phyloP scores from a whole-genome alignment of 2,329 filamentous ascomycete genomes.

The Alternaria sp. region DNA sequence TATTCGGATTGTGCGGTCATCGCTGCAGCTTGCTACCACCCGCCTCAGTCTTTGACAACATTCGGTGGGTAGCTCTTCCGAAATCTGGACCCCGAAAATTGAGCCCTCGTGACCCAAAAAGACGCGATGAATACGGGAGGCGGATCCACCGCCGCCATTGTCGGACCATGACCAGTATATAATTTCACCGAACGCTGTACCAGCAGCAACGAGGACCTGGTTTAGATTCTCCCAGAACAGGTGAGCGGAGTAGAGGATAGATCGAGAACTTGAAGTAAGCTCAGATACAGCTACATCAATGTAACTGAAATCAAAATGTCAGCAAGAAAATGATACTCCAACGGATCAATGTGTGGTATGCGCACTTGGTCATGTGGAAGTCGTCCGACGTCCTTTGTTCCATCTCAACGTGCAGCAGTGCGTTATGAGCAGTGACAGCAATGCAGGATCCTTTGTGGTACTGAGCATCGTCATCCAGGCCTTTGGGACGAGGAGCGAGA shows the following conservation, averaged over 20 bases:
- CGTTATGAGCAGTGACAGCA: constrained; percentile 84
- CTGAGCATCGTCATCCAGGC: constrained; percentile 10
- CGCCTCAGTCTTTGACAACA: constrained; percentile 55
- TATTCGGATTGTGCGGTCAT: constrained; percentile 86
- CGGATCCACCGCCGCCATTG: constrained; percentile 11
- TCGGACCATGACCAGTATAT: constrained; percentile 79
- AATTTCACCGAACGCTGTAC: constrained; percentile 94
- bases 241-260: constrained; percentile 86
- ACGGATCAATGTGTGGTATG: not conserved
- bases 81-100: constrained; percentile 88
- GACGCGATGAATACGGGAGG: constrained; percentile 58
- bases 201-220: constrained; percentile 77
- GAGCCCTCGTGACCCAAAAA: constrained; percentile 84
- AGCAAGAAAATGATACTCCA: not conserved
- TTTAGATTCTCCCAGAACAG: constrained; percentile 66
- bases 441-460: constrained; percentile 21
- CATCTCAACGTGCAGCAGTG: constrained; percentile 63
- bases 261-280: constrained; percentile 71
- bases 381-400: constrained; percentile 9
- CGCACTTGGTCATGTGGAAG: not conserved
- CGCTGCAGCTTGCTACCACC: constrained; percentile 89
- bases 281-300: constrained; percentile 52
- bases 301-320: constrained; percentile 5
- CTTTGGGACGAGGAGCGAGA: constrained; percentile 25
- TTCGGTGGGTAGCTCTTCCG: constrained; percentile 44